phyloP scores from a whole-genome alignment of 305 asterid genomes.

The Fraxinus baroniana region DNA sequence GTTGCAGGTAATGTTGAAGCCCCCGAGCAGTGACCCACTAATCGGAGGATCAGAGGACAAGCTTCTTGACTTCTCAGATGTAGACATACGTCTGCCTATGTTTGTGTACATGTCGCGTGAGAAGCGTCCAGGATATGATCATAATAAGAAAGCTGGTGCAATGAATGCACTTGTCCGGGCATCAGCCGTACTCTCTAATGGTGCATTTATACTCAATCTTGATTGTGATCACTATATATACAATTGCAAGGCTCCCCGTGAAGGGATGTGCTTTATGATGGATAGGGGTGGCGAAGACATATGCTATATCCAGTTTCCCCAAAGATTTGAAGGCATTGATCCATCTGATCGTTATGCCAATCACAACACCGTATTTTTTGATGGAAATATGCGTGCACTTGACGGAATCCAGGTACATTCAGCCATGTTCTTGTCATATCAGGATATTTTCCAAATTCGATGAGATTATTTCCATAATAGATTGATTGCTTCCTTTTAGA shows the following conservation, averaged over 20 bases:
- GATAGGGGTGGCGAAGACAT: slow-evolving; percentile 59
- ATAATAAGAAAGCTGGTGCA: slow-evolving; percentile 58
- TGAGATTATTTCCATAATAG: not conserved
- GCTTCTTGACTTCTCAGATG: slow-evolving; percentile 40
- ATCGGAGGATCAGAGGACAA: slow-evolving; percentile 36
- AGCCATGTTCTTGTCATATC: not conserved
- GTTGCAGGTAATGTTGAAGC: slow-evolving; percentile 50
- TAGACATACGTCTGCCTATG: slow-evolving; percentile 47
- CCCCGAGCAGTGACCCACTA: slow-evolving; percentile 46
- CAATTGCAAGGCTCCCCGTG: slow-evolving; percentile 45
- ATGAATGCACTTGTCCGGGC: slow-evolving; percentile 53
- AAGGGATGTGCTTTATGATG: slow-evolving; percentile 65
- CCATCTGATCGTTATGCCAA: slow-evolving; percentile 62
- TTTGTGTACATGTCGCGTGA: slow-evolving; percentile 51
- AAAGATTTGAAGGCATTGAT: slow-evolving; percentile 59
- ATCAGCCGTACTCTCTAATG: slow-evolving; percentile 50
- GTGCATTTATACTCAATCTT: not conserved
- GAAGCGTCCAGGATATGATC: slow-evolving; percentile 55
- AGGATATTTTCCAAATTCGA: not conserved
- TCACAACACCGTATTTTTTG: slow-evolving; percentile 52
- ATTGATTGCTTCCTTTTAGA: not conserved
- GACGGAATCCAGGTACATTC: slow-evolving; percentile 45
- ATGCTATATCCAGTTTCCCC: slow-evolving; percentile 57
- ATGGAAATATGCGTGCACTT: slow-evolving; percentile 62
- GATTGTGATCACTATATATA: slow-evolving; percentile 38